A percentile compares a stretch with the other conserved stretches of the same genome.
Conservation (phyloP, 805 yeast species). For the Starmerella vitae region DNA sequence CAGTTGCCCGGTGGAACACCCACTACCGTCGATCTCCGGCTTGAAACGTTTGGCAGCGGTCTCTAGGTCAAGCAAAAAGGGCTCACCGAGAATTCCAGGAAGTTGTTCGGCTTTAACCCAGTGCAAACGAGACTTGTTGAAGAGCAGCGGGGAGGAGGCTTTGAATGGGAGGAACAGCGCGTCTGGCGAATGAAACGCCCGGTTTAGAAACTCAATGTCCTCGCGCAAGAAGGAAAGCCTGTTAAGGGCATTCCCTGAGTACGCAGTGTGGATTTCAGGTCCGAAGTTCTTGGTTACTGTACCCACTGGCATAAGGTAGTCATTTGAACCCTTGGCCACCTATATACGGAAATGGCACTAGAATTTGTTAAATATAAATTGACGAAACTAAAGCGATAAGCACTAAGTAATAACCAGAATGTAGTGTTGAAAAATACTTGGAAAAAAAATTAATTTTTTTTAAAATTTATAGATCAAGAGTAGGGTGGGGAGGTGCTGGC, state of each 20-base stretch:
- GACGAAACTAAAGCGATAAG: no score
- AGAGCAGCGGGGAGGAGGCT: constrained; percentile 22
- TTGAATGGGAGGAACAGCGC: constrained; percentile 38
- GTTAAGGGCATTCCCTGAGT: constrained; percentile 43
- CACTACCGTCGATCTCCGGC: constrained; percentile 26
- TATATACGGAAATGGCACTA: no score
- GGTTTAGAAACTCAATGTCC: constrained; percentile 37
- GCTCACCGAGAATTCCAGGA: constrained; percentile 27
- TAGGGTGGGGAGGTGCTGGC: no score
- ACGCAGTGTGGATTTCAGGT: constrained; percentile 27
- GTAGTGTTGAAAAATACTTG: background rate
- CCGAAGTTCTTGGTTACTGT: constrained; percentile 22
- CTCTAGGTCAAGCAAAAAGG: constrained; percentile 22
- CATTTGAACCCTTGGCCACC: no score
- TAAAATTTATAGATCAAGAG: no score
- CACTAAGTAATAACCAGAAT: no score
- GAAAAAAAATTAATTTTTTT: no score
- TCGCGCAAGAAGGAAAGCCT: constrained; percentile 52
- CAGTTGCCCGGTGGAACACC: constrained; percentile 20
- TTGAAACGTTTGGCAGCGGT: constrained; percentile 27
- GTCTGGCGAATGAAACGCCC: constrained; percentile 34
- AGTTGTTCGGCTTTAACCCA: constrained; percentile 29
- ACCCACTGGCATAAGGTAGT: constrained; percentile 14
- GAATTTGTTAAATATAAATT: no score
- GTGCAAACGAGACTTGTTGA: constrained; percentile 18